Conservation (phyloP, 192 early-diverging fungal species). For the Funneliformis mosseae region DNA sequence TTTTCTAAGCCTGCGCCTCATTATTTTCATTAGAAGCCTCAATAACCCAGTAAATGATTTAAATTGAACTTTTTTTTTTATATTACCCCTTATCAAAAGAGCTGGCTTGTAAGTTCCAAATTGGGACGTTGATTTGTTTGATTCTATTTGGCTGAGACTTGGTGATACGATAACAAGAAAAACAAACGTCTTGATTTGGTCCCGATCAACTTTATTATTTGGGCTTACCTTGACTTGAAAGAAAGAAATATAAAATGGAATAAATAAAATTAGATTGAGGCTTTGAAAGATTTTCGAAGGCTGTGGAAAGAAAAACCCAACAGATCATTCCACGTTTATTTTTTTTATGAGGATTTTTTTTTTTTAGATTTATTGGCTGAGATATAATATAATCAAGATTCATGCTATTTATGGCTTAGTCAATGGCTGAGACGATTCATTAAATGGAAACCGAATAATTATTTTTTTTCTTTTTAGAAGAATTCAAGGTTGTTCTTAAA, state of each 20-base stretch:
- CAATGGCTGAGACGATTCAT: neutral
- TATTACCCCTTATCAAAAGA: neutral
- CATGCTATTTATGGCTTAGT: neutral
- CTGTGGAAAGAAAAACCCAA: neutral
- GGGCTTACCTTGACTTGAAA: neutral
- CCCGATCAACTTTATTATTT: neutral
- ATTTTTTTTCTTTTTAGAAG: neutral
- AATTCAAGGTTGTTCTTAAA: neutral
- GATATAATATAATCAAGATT: neutral
- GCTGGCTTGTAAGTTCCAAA: neutral
- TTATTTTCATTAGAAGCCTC: neutral
- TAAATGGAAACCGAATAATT: neutral
- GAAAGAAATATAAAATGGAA: neutral
- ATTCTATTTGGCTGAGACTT: neutral
- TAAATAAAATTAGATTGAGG: neutral
- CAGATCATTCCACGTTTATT: neutral
- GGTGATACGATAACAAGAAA: neutral
- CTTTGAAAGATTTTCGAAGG: neutral
- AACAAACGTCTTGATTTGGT: neutral
- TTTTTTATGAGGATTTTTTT: too few species aligned
- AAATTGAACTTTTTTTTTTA: neutral
- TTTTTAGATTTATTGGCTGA: neutral
- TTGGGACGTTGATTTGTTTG: neutral
- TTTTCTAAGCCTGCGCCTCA: neutral
- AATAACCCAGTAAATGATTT: neutral